phyloP scores from a whole-genome alignment of 2,329 filamentous ascomycete species.

The Paracorniculantispora psalliotae region DNA sequence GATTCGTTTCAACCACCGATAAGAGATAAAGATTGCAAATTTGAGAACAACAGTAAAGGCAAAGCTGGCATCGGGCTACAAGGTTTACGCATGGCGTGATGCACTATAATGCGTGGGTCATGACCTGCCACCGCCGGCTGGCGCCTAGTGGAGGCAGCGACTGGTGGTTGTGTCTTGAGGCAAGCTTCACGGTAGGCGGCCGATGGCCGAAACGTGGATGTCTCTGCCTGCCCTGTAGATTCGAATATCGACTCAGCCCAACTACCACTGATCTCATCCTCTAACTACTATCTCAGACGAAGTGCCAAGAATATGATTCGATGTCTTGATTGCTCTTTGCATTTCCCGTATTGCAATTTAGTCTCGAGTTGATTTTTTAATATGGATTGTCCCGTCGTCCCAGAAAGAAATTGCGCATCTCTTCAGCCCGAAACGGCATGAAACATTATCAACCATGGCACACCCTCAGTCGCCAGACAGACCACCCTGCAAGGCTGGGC shows the following conservation, averaged over 20 bases:
- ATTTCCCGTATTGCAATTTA: too few relatives aligned
- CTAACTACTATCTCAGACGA: neutral
- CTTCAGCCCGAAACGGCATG: neutral
- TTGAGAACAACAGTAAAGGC: neutral
- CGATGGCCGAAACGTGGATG: neutral
- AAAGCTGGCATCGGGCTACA: neutral
- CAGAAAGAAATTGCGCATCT: neutral
- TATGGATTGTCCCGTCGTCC: too few relatives aligned
- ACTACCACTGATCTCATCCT: neutral
- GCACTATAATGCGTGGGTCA: neutral
- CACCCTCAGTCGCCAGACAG: neutral
- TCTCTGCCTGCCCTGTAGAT: neutral
- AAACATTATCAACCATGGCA: slow-evolving; percentile 1
- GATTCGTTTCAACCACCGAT: neutral
- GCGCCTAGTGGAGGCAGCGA: neutral
- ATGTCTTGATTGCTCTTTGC: too few relatives aligned
- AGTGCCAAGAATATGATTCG: neutral
- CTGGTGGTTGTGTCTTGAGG: neutral
- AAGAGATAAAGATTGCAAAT: neutral
- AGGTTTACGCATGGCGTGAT: neutral
- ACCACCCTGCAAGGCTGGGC: neutral
- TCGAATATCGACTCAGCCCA: neutral
- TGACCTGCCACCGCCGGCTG: neutral
- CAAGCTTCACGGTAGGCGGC: neutral
- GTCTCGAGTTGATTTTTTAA: too few relatives aligned